These are phyloP conservation scores for Ceratorhiza oryzae-sativae DNA, from an alignment of 1,284 basidiomycete genomes.

Conservation along the genomic window DNA sequence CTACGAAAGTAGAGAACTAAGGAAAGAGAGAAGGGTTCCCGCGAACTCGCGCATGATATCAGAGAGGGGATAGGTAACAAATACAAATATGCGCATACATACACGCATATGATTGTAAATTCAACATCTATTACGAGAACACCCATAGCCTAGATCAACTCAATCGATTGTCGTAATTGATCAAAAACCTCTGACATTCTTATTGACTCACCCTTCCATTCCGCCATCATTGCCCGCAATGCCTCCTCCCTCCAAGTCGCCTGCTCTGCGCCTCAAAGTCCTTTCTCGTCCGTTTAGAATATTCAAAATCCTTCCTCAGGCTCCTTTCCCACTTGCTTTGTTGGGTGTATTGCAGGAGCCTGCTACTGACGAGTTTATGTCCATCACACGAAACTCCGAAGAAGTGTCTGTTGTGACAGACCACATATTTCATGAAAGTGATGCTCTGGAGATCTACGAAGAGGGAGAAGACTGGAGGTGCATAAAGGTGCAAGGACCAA, in stretches of 20 bases:
- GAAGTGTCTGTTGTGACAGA: constrained; percentile 68
- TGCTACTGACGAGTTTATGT: constrained; percentile 55
- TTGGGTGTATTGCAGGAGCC: constrained; percentile 41
- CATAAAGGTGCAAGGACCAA: constrained; percentile 68
- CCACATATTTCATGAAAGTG: constrained; percentile 46
- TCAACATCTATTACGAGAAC: no score
- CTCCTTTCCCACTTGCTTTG: constrained; percentile 45
- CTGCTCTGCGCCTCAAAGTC: constrained; percentile 61
- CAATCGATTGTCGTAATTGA: constrained; percentile 1
- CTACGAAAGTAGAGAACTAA: no score
- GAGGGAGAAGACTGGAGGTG: constrained; percentile 60
- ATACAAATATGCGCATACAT: no score
- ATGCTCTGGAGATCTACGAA: constrained; percentile 49
- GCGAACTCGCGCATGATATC: no score
- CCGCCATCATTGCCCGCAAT: constrained; percentile 48
- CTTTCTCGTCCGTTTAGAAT: constrained; percentile 66
- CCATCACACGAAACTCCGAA: constrained; percentile 64
- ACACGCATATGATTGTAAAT: no score
- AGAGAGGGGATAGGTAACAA: no score
- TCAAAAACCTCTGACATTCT: not conserved
- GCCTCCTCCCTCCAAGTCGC: constrained; percentile 59
- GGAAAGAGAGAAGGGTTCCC: no score
- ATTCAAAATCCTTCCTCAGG: constrained; percentile 55
- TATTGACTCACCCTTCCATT: no score
- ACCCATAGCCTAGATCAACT: no score